Evolutionary conservation across 2,329 filamentous ascomycete species (phyloP).

Genomic region (Celoporthe dispersa): DNA sequence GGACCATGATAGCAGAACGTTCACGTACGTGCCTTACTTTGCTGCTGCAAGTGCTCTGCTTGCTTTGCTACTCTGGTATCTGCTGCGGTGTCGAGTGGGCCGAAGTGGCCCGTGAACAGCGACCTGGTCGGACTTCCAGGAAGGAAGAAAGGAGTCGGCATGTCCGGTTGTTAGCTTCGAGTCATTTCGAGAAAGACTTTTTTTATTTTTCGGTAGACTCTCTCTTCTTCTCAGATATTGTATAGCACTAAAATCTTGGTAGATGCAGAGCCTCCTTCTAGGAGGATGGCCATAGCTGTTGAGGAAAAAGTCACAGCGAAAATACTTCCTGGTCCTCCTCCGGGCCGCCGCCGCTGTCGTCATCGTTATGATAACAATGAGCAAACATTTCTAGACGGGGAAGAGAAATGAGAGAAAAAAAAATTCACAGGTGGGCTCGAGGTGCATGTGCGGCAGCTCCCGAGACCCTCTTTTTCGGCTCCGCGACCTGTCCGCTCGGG

Average conservation of each 20-base stretch:
- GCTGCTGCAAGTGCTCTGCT: background rate
- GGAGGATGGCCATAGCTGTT: too few species aligned
- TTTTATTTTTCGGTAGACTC: background rate
- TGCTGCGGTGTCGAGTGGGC: background rate
- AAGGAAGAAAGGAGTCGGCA: background rate
- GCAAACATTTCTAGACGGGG: background rate
- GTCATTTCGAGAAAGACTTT: background rate
- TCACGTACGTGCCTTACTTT: background rate
- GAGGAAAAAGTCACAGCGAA: background rate
- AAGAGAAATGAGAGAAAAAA: background rate
- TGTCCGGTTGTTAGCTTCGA: background rate
- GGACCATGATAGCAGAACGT: too few species aligned
- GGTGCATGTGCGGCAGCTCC: constrained; percentile 4
- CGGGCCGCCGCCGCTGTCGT: background rate
- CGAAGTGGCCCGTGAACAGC: background rate
- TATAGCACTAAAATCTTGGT: background rate
- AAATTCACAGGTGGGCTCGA: background rate
- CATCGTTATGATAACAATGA: background rate
- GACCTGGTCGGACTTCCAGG: background rate
- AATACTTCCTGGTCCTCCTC: background rate
- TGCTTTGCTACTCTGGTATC: background rate
- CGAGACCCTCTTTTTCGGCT: constrained; percentile 15
- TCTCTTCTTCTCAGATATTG: background rate
- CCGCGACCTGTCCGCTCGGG: constrained; percentile 14
- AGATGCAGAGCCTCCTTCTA: background rate